Base-by-base conservation (phyloP, 768 basidiomycete genomes). In the Rhizopogon roseolus region DNA sequence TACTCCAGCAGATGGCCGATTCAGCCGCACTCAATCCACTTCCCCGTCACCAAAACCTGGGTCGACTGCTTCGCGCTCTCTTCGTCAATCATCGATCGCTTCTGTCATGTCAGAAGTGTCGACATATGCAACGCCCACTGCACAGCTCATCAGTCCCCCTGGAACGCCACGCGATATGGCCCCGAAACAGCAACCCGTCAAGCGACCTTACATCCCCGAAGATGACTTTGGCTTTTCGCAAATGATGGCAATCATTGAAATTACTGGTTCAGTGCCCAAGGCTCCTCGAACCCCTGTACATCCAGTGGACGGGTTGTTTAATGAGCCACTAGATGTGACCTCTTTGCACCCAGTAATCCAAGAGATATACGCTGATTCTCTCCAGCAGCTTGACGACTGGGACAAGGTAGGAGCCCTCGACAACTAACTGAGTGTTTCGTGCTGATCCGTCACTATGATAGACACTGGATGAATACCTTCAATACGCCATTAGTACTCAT, bases 191-290 rank as follows among this genome's bases (percentile, higher is more conserved):
- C 71, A 71, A 40, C 69, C 70, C 46, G 7, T 36, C 42, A 81
- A 75, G 57, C 78, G 70, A 42, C 74, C 77, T 34, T 65, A 81
- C 41, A 68, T 87, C 45, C 81, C 81, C n/a, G 79, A 77, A 56
- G 85, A 95, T 63, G 92, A 95, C 66, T 95, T 95, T 70, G 94
- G 94, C 2, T 73, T 96, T 25, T 71, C 81, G 7, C 79, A 85
- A 49, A 93, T 97, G 90, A 79, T 97, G 79, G 86, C 90, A 25
- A 77, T 95, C 41, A 93, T 97, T 52, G 87, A 93, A 67, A 78
- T 80, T 37, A 76, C 78, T 34, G 84, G 82, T 25, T 64, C 67
- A 39, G 62, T 72, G 50, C 62, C 66, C 32, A 74, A 68, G 53
- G 66, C 64, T 48, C 62, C 69, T 40, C 68, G 70, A 38, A 49